Conservation (phyloP, 116 monocot species). For the Zostera marina region DNA sequence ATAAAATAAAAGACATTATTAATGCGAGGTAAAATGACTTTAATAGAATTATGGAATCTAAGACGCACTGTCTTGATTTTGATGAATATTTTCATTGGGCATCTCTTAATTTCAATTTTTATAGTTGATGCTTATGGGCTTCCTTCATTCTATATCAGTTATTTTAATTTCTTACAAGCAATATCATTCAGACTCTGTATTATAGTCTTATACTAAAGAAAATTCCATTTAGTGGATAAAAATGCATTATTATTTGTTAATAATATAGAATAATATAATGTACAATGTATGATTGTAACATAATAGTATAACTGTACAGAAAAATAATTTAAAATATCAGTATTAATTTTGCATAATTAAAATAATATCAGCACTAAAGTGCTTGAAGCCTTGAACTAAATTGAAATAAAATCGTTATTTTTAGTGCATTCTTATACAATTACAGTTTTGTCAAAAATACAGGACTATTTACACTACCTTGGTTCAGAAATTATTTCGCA, state of each 20-base stretch:
- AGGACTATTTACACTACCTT: conserved; percentile 90
- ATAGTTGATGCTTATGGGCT: not conserved
- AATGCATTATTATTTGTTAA: not conserved
- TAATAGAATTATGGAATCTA: no score
- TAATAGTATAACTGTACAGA: not conserved
- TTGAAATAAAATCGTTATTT: not conserved
- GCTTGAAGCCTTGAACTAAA: not conserved
- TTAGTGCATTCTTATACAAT: not conserved
- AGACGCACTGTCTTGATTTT: no score
- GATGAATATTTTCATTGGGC: no score
- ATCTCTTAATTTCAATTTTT: not conserved
- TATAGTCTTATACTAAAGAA: not conserved
- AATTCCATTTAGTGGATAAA: not conserved
- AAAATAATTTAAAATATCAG: not conserved
- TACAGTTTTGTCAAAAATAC: conserved; percentile 8
- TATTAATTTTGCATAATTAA: not conserved
- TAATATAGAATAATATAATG: no score
- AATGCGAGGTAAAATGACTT: no score
- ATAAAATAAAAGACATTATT: no score
- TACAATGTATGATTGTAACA: no score
- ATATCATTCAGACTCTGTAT: not conserved
- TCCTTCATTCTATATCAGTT: not conserved
- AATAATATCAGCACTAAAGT: not conserved
- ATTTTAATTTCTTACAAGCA: not conserved
- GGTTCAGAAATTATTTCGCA: conserved; percentile 90